These are phyloP conservation scores for Colletotrichum chlorophyti DNA, from an alignment of 2,329 filamentous ascomycete genomes.

Conservation along the genomic window DNA sequence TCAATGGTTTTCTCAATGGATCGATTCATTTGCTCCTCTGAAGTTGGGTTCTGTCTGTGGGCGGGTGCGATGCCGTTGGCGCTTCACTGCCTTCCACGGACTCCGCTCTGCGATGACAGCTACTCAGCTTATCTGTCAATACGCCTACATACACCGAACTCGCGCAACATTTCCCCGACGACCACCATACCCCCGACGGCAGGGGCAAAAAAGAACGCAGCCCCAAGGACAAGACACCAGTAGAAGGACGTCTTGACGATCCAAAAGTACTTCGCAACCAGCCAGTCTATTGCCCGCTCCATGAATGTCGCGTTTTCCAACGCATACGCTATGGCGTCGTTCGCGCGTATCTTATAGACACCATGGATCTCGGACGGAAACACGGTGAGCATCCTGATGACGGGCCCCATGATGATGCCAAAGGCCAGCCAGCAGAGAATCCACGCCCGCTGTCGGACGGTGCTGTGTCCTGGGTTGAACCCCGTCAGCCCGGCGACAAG, in stretches of 20 bases:
- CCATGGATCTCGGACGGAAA: constrained; percentile 20
- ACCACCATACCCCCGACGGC: constrained; percentile 23
- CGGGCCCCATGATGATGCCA: constrained; percentile 12
- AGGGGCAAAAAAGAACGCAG: constrained; percentile 12
- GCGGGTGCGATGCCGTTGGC: no score
- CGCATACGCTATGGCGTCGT: constrained; percentile 24
- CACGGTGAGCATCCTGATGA: constrained; percentile 4
- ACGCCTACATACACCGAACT: constrained; percentile 19
- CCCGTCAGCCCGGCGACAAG: constrained; percentile 14
- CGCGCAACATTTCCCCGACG: constrained; percentile 14
- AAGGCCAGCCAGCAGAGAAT: constrained; percentile 15
- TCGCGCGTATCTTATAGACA: constrained; percentile 18
- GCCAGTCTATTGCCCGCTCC: constrained; percentile 22
- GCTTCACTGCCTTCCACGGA: no score
- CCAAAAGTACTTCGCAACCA: constrained; percentile 24
- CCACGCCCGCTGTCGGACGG: constrained; percentile 5
- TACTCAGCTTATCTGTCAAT: constrained; percentile 11
- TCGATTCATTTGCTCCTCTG: background rate
- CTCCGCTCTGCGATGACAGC: background rate
- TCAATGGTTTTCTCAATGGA: background rate
- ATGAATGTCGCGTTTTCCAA: constrained; percentile 16
- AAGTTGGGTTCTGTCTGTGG: no score
- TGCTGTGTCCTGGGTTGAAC: constrained; percentile 10
- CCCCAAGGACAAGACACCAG: background rate
- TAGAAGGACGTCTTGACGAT: constrained; percentile 19